Evolutionary conservation across 2,329 filamentous ascomycete species (phyloP), one percentile per base, ranked within the genome.

Genomic region (Aspergillus bombycis): DNA sequence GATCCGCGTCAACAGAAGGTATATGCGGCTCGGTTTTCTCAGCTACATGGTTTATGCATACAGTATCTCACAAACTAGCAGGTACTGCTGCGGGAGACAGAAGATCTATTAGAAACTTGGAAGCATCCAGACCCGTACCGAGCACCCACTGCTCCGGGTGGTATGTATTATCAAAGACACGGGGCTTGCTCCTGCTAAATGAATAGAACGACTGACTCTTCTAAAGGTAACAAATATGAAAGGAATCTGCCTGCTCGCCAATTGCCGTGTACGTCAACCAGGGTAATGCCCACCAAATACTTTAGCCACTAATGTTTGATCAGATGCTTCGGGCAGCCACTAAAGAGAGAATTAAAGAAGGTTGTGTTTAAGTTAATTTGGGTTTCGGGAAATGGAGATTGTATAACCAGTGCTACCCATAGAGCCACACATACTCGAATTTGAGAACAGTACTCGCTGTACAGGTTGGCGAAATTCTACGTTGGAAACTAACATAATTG

Each of bases 101-200:
- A 98, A 79, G 90, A 90, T 71, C 78, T 97, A 63, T 83, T 99
- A 67, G 88, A 95, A 74, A 91, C 90, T 79, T 99, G 94, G 94
- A 98, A 98, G 82, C 95, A 99, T 76, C 95, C 95, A 4, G 95
- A 99, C 78, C 94, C 95, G 36, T 98, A 97, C 78, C 84, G 87
- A 71, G 88, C 90, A 68, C 95, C 95, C 16, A 96, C 93, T 48
- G 94, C 95, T 45, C 95, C 95, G 12, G 95, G 95, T 85, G 95
- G 94, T 95, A 83, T 68, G 86, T 74, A 38, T 60, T 26, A 45
- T 23, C 10, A 34, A 8, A 23, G n/a, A 28, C 9, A 14, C 38
- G 48, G 11, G 11, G 34, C 11, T 28, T 12, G 16, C 16, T 34
- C 53, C 14, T 10, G n/a, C 21, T 28, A 52, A n/a, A 53, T 23